Evolutionary conservation across 1,284 basidiomycete genomes (phyloP).

Genomic region (Cutaneotrichosporon sp.): DNA sequence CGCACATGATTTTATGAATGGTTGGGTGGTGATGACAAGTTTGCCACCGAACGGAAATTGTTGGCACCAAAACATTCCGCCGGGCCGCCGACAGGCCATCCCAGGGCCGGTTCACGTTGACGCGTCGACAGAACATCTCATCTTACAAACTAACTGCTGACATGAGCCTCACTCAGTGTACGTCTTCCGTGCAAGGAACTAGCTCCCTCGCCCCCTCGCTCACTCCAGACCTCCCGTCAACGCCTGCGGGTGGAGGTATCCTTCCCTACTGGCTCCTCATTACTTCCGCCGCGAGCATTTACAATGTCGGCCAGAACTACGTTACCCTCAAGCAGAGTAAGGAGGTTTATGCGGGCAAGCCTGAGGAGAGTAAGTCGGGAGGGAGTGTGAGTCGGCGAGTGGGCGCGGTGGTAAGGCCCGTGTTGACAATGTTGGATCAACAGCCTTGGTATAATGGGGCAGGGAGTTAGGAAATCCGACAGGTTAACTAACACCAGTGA

Average conservation of each 20-base stretch:
- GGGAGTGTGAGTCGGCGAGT: neutral
- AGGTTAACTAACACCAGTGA: slow-evolving; percentile 61
- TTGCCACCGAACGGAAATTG: neutral
- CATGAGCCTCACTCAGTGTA: slow-evolving; percentile 14
- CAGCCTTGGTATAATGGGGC: no score
- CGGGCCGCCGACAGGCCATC: no score
- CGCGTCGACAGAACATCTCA: neutral
- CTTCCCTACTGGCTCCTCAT: slow-evolving; percentile 84
- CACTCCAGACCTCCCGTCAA: slow-evolving; percentile 22
- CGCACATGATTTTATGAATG: slow-evolving; percentile 8
- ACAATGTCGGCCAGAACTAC: slow-evolving; percentile 83
- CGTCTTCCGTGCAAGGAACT: neutral
- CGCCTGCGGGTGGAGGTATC: slow-evolving; percentile 58
- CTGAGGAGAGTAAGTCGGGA: slow-evolving; percentile 55
- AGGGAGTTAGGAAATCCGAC: no score
- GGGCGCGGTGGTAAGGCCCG: neutral
- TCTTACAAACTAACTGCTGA: neutral
- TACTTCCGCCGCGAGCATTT: slow-evolving; percentile 69
- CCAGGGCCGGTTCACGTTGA: neutral
- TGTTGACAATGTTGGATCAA: no score
- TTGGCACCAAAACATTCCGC: neutral
- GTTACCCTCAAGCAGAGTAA: slow-evolving; percentile 72
- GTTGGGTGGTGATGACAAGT: neutral
- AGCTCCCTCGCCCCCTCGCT: neutral
- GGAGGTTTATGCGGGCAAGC: slow-evolving; percentile 67